Base-by-base conservation (phyloP, 805 yeast genomes). In the Barnettozyma botsteinii region DNA sequence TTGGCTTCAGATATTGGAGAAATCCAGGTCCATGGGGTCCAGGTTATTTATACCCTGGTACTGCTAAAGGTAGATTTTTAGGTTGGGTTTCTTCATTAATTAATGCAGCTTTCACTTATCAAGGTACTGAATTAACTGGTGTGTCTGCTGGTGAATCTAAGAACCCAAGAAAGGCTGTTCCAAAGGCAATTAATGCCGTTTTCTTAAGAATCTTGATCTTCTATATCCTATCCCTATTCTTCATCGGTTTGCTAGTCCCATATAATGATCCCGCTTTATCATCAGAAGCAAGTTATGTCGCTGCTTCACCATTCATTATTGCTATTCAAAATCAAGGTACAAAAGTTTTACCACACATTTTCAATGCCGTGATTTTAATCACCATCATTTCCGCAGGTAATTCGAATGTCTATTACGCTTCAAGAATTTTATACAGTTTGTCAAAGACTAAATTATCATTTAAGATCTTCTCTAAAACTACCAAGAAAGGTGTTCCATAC, bases 311-410 rank as follows among this genome's bases (percentile, higher is more conserved):
- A 17, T 83, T 81, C 55, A 72, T 83, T 46, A 73, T 83, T 57
- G 85, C 89, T 28, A 79, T 83, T 53, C 60, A 68, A 43, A 80
- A 79, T 60, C 72, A 79, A 4, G 86, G 86, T 22, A 81, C 88
- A 14, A 65, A 66, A 43, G 71, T 79, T 3, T 64, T 83, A 44
- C 85, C 87, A 35, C 71, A 75, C 53, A 78, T 83, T 40, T 78
- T 82, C 62, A 83, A 83, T 56, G 89, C 82, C 14, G 81, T 82
- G 37, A 77, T 83, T 45, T 56, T 83, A 34, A 49, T 72, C 17
- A 78, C 89, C n/a, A 74, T 82, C 42, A 69, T 81, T 35, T 81
- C 89, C n/a, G 88, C 91, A 21, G 91, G 80, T 56, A 83, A 83
- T 64, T 81, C 88, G 13, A 79, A 80, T 55, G 69, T 82, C 23